A percentile compares a stretch with the other conserved stretches of the same genome.
These are phyloP conservation scores for Irpex rosettiformis DNA, from an alignment of 1,284 basidiomycete genomes.

Conservation along the genomic window DNA sequence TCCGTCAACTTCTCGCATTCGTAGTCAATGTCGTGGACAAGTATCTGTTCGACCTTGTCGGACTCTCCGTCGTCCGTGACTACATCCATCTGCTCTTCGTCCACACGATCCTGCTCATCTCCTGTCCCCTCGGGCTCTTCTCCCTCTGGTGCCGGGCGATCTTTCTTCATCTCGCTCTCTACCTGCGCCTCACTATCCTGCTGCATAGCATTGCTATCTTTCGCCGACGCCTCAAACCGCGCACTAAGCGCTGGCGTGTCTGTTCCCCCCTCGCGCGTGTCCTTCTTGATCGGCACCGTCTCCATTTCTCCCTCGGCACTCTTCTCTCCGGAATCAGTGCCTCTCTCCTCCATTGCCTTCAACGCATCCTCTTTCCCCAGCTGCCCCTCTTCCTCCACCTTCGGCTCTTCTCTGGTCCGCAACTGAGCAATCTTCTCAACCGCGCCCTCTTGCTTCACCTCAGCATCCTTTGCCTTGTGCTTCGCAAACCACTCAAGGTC, in stretches of 20 bases:
- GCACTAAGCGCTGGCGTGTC: not conserved
- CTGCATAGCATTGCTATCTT: not conserved
- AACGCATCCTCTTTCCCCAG: not conserved
- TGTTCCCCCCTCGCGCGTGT: not conserved
- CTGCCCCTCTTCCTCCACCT: not conserved
- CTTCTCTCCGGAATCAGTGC: not conserved
- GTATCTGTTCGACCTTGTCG: not conserved
- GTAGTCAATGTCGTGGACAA: not conserved
- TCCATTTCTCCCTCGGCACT: not conserved
- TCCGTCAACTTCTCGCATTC: not conserved
- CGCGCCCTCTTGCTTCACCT: not conserved
- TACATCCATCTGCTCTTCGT: not conserved
- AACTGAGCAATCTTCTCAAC: not conserved
- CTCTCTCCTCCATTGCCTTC: not conserved
- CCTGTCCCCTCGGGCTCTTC: not conserved
- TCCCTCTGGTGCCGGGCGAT: not conserved
- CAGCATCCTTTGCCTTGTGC: not conserved
- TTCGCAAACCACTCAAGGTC: conserved; percentile 1
- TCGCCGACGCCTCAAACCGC: not conserved
- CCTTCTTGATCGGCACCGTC: not conserved
- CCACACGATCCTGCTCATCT: not conserved
- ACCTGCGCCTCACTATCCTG: not conserved
- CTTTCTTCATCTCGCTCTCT: not conserved
- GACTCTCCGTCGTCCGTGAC: not conserved
- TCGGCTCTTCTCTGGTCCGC: not conserved